Conservation (phyloP, 2,329 filamentous ascomycete genomes). For the Venturia oleaginea region DNA sequence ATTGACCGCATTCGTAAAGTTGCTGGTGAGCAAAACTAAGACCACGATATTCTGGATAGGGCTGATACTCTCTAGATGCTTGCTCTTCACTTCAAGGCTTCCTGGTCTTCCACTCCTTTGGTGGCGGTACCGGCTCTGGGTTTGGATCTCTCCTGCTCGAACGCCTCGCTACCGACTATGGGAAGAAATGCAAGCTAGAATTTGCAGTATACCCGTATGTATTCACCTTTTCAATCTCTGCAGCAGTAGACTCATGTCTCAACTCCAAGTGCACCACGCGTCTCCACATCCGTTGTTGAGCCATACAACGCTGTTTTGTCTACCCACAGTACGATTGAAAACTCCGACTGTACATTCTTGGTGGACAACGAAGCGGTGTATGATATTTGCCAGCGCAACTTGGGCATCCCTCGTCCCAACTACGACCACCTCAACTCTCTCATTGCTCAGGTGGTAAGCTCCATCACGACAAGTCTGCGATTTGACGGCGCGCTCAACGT, state of each 20-base stretch:
- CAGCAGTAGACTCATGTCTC: neutral
- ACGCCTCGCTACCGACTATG: constrained; percentile 63
- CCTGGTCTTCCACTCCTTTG: constrained; percentile 67
- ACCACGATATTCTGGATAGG: neutral
- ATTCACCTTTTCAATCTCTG: neutral
- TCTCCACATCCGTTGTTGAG: constrained; percentile 63
- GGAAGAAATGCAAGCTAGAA: constrained; percentile 71
- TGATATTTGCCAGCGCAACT: constrained; percentile 64
- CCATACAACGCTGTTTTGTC: constrained; percentile 67
- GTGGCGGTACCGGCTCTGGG: constrained; percentile 63
- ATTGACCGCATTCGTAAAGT: neutral
- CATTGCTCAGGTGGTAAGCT: constrained; percentile 66
- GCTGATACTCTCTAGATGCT: constrained; percentile 46
- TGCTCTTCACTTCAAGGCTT: constrained; percentile 65
- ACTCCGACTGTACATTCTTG: constrained; percentile 70
- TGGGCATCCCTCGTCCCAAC: constrained; percentile 59
- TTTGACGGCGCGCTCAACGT: constrained; percentile 67
- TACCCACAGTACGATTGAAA: constrained; percentile 67
- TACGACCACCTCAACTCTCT: constrained; percentile 65
- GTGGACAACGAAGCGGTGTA: constrained; percentile 69
- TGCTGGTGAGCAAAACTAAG: constrained; percentile 38
- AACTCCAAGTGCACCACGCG: constrained; percentile 44
- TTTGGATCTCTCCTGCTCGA: constrained; percentile 63
- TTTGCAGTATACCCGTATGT: constrained; percentile 52
- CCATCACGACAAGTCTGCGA: constrained; percentile 62